Percentiles rank a stretch among this genome's conserved stretches.
phyloP scores from a whole-genome alignment of 495 filamentous ascomycete species.

The Podospora tetraspora region DNA sequence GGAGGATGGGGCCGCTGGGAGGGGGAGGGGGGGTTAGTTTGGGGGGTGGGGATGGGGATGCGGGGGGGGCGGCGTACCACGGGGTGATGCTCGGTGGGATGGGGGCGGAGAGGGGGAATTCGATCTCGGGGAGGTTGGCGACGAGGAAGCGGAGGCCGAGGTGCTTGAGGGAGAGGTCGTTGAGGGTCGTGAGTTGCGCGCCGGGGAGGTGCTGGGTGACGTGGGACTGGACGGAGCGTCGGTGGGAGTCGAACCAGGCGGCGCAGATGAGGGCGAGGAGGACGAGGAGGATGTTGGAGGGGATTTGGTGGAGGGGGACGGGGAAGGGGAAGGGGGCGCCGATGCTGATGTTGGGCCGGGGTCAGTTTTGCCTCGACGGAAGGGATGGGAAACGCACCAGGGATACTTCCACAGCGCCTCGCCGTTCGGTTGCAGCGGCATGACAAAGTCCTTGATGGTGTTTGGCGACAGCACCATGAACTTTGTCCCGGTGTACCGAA shows the following conservation, averaged over 20 bases:
- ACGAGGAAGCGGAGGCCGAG: slow-evolving; percentile 22
- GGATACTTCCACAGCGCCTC: slow-evolving; percentile 37
- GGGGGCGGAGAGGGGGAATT: slow-evolving; percentile 28
- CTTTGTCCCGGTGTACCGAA: slow-evolving; percentile 28
- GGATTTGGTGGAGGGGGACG: slow-evolving; percentile 12
- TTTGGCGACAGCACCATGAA: slow-evolving; percentile 40
- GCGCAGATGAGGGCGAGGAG: slow-evolving; percentile 17
- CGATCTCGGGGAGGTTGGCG: slow-evolving; percentile 25
- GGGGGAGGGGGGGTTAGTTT: slow-evolving; percentile 32
- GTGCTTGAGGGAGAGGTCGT: slow-evolving; percentile 19
- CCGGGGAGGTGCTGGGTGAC: slow-evolving; percentile 4
- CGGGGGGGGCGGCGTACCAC: slow-evolving; percentile 44
- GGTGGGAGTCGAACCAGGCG: slow-evolving; percentile 17
- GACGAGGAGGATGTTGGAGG: slow-evolving; percentile 21
- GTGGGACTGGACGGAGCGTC: slow-evolving; percentile 13
- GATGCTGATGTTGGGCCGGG: slow-evolving; percentile 6
- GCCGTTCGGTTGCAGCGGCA: slow-evolving; percentile 31
- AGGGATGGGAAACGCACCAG: slow-evolving; percentile 39
- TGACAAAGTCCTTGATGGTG: slow-evolving; percentile 36
- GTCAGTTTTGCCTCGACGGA: background rate
- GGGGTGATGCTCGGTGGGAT: slow-evolving; percentile 41
- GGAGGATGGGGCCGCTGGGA: slow-evolving; percentile 50
- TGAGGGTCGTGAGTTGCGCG: slow-evolving; percentile 20
- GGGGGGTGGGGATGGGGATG: slow-evolving; percentile 27
- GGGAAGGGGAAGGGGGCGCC: slow-evolving; percentile 18